phyloP scores from a whole-genome alignment of 2,329 filamentous ascomycete genomes.

The Microcyclosporella mali region DNA sequence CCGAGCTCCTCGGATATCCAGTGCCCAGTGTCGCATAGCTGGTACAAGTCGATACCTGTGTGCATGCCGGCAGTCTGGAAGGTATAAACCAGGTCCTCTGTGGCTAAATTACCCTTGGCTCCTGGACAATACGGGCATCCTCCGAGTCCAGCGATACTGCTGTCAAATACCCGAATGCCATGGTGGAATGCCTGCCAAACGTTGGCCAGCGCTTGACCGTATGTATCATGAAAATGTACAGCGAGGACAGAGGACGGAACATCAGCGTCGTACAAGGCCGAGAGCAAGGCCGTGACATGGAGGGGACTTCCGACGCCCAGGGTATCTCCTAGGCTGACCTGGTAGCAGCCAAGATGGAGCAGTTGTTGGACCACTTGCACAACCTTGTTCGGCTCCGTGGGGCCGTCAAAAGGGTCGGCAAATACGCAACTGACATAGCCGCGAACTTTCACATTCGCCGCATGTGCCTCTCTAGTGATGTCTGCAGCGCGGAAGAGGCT shows the following conservation, averaged over 20 bases:
- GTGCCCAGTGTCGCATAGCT: constrained; percentile 14
- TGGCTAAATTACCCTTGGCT: constrained; percentile 25
- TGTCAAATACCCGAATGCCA: constrained; percentile 24
- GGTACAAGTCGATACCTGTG: constrained; percentile 21
- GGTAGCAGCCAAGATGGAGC: constrained; percentile 23
- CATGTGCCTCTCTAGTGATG: constrained; percentile 27
- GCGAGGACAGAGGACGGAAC: constrained; percentile 17
- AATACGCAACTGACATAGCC: constrained; percentile 40
- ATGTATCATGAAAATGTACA: constrained; percentile 28
- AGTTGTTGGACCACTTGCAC: constrained; percentile 9
- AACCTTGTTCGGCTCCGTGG: constrained; percentile 14
- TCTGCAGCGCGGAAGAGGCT: constrained; percentile 31
- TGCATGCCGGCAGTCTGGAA: constrained; percentile 19
- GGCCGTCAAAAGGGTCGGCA: constrained; percentile 33
- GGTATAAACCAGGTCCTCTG: constrained; percentile 24
- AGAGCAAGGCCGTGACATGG: constrained; percentile 29
- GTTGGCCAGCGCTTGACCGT: constrained; percentile 25
- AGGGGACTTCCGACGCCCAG: constrained; percentile 18
- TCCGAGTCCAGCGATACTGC: constrained; percentile 23
- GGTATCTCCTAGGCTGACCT: constrained; percentile 25
- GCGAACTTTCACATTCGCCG: constrained; percentile 29
- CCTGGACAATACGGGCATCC: constrained; percentile 27
- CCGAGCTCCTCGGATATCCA: constrained; percentile 22
- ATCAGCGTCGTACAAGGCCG: constrained; percentile 22
- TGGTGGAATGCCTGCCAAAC: constrained; percentile 18